Evolutionary conservation across 345 rosid genomes (phyloP), one percentile per base, ranked within the genome.

Genomic region (Dipteronia dyeriana): DNA sequence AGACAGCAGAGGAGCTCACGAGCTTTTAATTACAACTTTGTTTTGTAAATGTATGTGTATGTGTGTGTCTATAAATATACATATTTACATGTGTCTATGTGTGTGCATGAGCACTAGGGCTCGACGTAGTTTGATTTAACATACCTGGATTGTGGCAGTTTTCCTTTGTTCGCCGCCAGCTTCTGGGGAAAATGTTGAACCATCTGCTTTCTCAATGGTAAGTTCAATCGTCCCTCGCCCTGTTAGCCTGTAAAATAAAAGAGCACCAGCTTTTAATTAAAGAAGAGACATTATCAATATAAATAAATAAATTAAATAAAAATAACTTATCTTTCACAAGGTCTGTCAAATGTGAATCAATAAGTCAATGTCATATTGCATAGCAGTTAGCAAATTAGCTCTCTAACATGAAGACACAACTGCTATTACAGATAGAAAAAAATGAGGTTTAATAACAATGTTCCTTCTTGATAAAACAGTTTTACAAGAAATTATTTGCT

Each of bases 161-260:
- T 86, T 85, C 85, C 90, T 92, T 49, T 76, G 79, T 80, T 91
- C 88, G 68, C 98, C 98, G 1, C 99, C 94, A 56, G 92, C 80
- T 89, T 90, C 94, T 4, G 96, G 87, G 74, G 97, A 79, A 90
- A 95, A 95, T 74, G 90, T 75, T 14, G 94, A 86, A 85, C 95
- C 94, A 83, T 93, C 97, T 73, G 82, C 91, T 86, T 86, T 95
- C 86, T 88, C 97, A 76, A 95, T 74, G 38, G 88, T 92, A 82
- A 95, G 83, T 84, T 93, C 97, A 68, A 93, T 90, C 45, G 78
- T 85, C 81, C 90, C 98, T 86, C 99, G 90, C 39, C 99, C 99
- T 59, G 91, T 85, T 74, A 93, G 86, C 89, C 97, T 95, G 73
- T 75, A 83, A 67, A 78, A 75, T 54, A 82, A 63, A 6, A 72